These are phyloP conservation scores for Phytophthora pisi DNA, from an alignment of 352 stramenopile genomes.

Conservation along the genomic window DNA sequence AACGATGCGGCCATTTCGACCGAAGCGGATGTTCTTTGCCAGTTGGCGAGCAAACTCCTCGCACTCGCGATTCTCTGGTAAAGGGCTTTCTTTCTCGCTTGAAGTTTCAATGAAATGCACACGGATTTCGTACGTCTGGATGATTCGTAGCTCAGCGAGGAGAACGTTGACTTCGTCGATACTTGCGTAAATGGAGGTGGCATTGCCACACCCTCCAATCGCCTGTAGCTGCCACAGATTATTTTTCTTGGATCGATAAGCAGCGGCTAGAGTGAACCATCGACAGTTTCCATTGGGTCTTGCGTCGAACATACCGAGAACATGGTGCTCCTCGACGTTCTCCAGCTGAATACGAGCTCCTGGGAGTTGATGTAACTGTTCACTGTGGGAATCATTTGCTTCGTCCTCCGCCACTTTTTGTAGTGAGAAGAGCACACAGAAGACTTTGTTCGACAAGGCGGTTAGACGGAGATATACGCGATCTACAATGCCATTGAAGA, in stretches of 20 bases:
- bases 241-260: constrained; percentile 60
- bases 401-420: constrained; percentile 38
- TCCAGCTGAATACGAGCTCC: constrained; percentile 52
- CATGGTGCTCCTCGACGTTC: constrained; percentile 52
- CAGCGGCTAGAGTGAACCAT: constrained; percentile 57
- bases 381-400: background rate
- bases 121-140: constrained; percentile 65
- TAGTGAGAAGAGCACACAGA: constrained; percentile 62
- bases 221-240: constrained; percentile 58
- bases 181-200: constrained; percentile 54
- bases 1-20: constrained; percentile 61
- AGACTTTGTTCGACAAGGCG: constrained; percentile 45
- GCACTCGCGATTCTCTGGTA: constrained; percentile 23
- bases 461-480: constrained; percentile 50
- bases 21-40: constrained; percentile 69
- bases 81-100: constrained; percentile 7
- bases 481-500: constrained; percentile 57
- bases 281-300: constrained; percentile 34
- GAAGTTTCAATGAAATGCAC: constrained; percentile 38
- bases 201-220: constrained; percentile 43
- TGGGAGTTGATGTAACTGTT: constrained; percentile 3
- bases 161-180: constrained; percentile 61
- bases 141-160: constrained; percentile 53
- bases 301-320: constrained; percentile 55
- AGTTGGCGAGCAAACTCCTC: constrained; percentile 52